Percentiles rank a stretch among this genome's conserved stretches.
Evolutionary conservation across 345 rosid genomes (phyloP).

Genomic region (Murraya koenigii): DNA sequence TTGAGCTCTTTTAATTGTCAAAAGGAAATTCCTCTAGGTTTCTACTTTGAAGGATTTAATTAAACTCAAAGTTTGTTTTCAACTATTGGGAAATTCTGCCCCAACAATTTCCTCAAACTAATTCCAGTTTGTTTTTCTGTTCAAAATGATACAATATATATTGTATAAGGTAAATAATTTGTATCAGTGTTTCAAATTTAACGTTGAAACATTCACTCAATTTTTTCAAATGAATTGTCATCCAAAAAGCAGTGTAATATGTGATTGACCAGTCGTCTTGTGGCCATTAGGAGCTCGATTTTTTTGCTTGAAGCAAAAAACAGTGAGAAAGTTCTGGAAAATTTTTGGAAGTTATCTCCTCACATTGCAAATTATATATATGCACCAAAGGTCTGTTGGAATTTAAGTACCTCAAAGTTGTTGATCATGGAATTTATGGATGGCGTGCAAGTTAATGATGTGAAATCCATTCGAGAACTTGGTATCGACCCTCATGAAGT

Average conservation of each 20-base stretch:
- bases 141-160: not conserved
- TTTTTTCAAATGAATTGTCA: not conserved
- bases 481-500: slow-evolving; percentile 78
- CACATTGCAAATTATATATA: slow-evolving; percentile 77
- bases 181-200: not conserved
- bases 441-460: slow-evolving; percentile 81
- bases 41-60: not conserved
- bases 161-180: not conserved
- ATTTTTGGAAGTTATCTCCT: slow-evolving; percentile 86
- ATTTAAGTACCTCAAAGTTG: slow-evolving; percentile 77
- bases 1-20: not conserved
- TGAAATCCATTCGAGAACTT: slow-evolving; percentile 62
- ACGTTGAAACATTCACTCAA: not conserved
- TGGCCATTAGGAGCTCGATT: slow-evolving; percentile 74
- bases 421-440: slow-evolving; percentile 96
- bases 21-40: not conserved
- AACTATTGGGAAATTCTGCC: not conserved
- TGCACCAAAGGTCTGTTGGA: slow-evolving; percentile 83
- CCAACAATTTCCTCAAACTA: not conserved
- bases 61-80: not conserved
- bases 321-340: slow-evolving; percentile 80
- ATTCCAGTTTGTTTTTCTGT: not conserved
- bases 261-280: slow-evolving; percentile 5
- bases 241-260: not conserved
- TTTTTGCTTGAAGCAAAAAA: slow-evolving; percentile 92